A percentile compares a stretch with the other conserved stretches of the same genome.
These are phyloP conservation scores for Mucor velutinosus DNA, from an alignment of 371 early-diverging fungal genomes.

Conservation along the genomic window DNA sequence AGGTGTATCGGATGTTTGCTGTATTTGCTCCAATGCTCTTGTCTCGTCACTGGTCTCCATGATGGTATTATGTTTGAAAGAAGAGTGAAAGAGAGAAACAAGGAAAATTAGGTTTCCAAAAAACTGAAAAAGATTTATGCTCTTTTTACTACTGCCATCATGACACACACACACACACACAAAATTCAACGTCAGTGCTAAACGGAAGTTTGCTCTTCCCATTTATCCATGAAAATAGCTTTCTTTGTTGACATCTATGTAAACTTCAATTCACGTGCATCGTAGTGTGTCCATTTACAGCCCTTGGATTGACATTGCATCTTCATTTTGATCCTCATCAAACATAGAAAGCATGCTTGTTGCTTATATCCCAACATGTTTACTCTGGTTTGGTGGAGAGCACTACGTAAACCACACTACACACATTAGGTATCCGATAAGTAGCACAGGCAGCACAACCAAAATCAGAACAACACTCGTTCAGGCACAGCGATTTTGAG, in stretches of 20 bases:
- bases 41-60: background rate
- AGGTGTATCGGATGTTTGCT: slow-evolving; percentile 4
- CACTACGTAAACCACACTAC: background rate
- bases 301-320: background rate
- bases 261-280: background rate
- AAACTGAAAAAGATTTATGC: background rate
- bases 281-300: too few species aligned
- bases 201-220: background rate
- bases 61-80: too few species aligned
- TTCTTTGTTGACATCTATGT: background rate
- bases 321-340: background rate
- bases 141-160: background rate
- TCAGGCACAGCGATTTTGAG: background rate
- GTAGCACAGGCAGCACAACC: background rate
- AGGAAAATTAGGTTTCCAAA: background rate
- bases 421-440: background rate
- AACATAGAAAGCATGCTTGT: too few species aligned
- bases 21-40: background rate
- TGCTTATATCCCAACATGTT: background rate
- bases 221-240: background rate
- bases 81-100: background rate
- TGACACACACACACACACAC: background rate
- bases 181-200: background rate
- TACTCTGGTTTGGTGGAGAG: background rate
- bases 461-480: background rate